Evolutionary conservation across 306 rosid species (phyloP).

Genomic region (Dryas drummondii): DNA sequence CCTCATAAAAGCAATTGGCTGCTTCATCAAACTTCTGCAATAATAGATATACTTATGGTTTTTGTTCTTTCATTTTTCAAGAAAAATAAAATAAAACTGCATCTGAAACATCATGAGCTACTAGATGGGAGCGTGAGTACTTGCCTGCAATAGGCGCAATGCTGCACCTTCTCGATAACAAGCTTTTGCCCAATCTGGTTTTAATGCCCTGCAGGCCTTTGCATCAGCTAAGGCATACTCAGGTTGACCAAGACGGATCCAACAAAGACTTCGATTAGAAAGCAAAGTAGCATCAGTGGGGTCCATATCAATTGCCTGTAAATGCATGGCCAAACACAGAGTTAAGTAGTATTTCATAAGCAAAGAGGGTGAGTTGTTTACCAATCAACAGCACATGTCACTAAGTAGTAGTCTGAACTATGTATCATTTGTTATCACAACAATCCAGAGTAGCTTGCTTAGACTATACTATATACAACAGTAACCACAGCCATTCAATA

Average conservation of each 20-base stretch:
- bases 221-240: constrained; percentile 92
- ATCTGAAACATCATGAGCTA: not conserved
- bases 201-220: constrained; percentile 73
- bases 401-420: not conserved
- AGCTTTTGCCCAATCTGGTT: constrained; percentile 94
- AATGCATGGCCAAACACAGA: constrained; percentile 24
- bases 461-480: not conserved
- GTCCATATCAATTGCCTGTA: constrained; percentile 84
- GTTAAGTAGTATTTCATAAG: not conserved
- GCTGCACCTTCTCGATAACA: constrained; percentile 98
- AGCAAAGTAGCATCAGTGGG: constrained; percentile 59
- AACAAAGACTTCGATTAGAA: constrained; percentile 94
- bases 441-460: not conserved
- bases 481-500: not conserved
- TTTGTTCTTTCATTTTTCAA: not conserved
- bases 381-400: not conserved
- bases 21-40: constrained; percentile 95
- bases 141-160: constrained; percentile 78
- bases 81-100: not conserved
- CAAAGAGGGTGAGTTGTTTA: not conserved
- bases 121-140: constrained; percentile 23
- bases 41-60: not conserved
- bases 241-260: constrained; percentile 80
- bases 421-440: not conserved
- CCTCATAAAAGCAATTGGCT: constrained; percentile 88